phyloP scores from a whole-genome alignment of 805 yeast species.

The Zygotorulaspora sp. region DNA sequence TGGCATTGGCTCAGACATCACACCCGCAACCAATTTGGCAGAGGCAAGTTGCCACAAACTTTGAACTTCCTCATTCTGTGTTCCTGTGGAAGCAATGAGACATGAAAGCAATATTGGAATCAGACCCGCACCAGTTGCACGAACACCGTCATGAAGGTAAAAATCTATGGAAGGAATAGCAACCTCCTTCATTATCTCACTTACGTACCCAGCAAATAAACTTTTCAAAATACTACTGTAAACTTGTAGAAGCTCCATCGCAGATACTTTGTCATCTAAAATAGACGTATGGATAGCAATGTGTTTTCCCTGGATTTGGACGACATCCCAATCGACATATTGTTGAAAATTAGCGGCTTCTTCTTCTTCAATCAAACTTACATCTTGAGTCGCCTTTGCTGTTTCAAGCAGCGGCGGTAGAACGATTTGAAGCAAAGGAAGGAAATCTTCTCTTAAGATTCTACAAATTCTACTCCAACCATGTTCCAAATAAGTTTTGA shows the following conservation, averaged over 20 bases:
- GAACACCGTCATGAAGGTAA: conserved; percentile 89
- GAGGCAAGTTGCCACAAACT: conserved; percentile 70
- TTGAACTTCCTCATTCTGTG: conserved; percentile 53
- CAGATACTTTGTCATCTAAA: conserved; percentile 90
- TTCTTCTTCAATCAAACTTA: conserved; percentile 80
- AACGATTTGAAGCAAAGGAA: conserved; percentile 77
- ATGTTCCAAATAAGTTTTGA: conserved; percentile 79
- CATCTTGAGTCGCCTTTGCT: conserved; percentile 87
- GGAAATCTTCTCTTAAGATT: conserved; percentile 76
- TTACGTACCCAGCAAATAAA: conserved; percentile 77
- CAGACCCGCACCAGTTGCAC: conserved; percentile 83
- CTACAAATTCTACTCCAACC: conserved; percentile 95
- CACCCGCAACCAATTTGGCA: conserved; percentile 59
- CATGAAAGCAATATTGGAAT: conserved; percentile 73
- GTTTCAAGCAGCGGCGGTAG: conserved; percentile 83
- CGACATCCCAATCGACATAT: conserved; percentile 93
- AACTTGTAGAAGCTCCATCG: conserved; percentile 79
- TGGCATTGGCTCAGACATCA: conserved; percentile 74
- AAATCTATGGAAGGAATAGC: conserved; percentile 87
- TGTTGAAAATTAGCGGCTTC: conserved; percentile 79
- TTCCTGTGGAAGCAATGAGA: conserved; percentile 47
- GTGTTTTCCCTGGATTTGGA: conserved; percentile 84
- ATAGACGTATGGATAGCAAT: conserved; percentile 92
- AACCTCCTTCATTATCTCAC: conserved; percentile 70
- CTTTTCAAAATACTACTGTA: conserved; percentile 83